A percentile compares a stretch with the other conserved stretches of the same genome.
Evolutionary conservation across 2,329 filamentous ascomycete species (phyloP).

Genomic region (Fusarium sp.): DNA sequence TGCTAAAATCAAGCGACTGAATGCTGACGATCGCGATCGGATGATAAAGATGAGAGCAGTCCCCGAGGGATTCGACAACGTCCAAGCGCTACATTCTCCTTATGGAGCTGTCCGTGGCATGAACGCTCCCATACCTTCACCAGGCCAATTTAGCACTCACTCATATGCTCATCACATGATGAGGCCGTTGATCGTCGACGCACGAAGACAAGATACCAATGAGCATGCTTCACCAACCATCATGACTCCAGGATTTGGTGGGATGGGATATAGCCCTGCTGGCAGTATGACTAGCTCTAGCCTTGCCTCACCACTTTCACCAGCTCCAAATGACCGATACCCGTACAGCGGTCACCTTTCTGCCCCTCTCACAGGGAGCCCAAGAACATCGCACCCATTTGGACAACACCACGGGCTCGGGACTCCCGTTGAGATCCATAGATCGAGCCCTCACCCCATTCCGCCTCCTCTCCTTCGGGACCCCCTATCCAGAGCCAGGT

Average conservation of each 20-base stretch:
- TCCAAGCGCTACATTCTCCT: conserved; percentile 76
- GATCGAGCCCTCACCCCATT: conserved; percentile 63
- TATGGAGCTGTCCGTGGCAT: conserved; percentile 72
- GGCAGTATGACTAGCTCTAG: conserved; percentile 65
- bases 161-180: conserved; percentile 72
- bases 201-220: conserved; percentile 73
- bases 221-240: conserved; percentile 76
- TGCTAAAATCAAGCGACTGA: conserved; percentile 79
- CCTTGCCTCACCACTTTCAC: conserved; percentile 69
- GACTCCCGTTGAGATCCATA: conserved; percentile 60
- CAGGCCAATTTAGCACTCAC: conserved; percentile 62
- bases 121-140: conserved; percentile 62
- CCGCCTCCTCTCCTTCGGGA: conserved; percentile 72
- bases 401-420: conserved; percentile 64
- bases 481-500: conserved; percentile 67
- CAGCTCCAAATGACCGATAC: conserved; percentile 68
- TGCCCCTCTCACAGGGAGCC: conserved; percentile 61
- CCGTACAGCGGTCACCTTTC: conserved; percentile 64
- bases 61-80: conserved; percentile 78
- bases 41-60: conserved; percentile 81
- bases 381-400: conserved; percentile 66
- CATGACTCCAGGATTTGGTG: conserved; percentile 75
- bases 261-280: conserved; percentile 72
- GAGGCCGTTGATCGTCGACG: conserved; percentile 77
- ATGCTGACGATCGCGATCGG: conserved; percentile 76